Base-by-base conservation (phyloP, 306 rosid species). In the Chamaecrista fasciculata region DNA sequence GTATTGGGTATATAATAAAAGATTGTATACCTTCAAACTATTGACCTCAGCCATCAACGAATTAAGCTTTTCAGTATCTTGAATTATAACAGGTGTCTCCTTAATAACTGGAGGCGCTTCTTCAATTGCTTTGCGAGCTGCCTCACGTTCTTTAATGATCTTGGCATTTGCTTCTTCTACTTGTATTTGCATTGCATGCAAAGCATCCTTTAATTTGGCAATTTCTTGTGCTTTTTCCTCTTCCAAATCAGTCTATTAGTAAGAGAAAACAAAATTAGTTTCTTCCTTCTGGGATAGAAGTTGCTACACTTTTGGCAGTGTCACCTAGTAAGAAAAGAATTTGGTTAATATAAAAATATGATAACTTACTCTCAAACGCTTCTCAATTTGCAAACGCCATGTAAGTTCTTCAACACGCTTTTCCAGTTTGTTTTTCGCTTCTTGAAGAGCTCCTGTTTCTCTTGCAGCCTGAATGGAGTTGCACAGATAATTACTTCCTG, bases 391-490 rank as follows among this genome's bases (percentile, higher is more conserved):
- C 81, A 95, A 83, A 64, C 99, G 99, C 97, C 97, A 95, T 43
- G 99, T 91, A 64, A 95, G 99, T 79, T 95, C 99, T 84, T 95
- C 99, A 67, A 95, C 99, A 49, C 99, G 97, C 83, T 95, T 95
- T 80, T 95, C 99, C 56, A 95, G 81, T 84, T 95, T 95, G 95
- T 95, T 96, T 60, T 95, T 95, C 49, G 97, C 97, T 83, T 95
- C 99, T 83, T 95, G 87, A 34, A 95, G 97, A 47, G 99, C 99
- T 49, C 99, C 99, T 1, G 99, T 95, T 76, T 95, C 99, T 83
- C 93, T 91, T 37, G 99, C 86, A 83, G 99, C 99, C 99, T 95
- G 84, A 70, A 80, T 49, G 9, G 25, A 74, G 57, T 79, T 39
- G 74, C 57, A 69, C 34, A 61, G 78, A 42, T 40, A 25, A 76